Percentiles rank a stretch among this genome's conserved stretches.
These are phyloP conservation scores for Hygrocybe coccinea DNA, from an alignment of 768 basidiomycete genomes.

Conservation along the genomic window DNA sequence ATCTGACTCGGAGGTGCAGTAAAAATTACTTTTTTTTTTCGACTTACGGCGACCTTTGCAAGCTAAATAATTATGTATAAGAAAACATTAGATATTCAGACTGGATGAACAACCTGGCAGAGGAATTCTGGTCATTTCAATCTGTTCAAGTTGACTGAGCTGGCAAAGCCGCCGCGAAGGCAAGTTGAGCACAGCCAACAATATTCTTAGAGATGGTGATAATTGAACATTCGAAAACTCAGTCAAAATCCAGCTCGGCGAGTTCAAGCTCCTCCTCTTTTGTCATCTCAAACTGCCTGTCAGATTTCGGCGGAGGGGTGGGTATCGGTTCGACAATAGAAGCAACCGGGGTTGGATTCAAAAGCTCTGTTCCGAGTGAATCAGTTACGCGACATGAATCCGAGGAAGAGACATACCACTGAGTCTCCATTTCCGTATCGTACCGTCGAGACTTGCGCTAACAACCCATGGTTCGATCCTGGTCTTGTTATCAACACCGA, in stretches of 20 bases:
- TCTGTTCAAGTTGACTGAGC: too few species aligned
- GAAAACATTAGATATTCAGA: too few species aligned
- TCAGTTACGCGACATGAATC: not conserved
- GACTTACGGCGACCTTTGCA: too few species aligned
- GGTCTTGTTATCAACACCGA: conserved; percentile 41
- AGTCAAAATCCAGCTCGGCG: conserved; percentile 53
- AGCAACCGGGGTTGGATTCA: conserved; percentile 28
- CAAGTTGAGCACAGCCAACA: too few species aligned
- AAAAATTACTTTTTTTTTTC: too few species aligned
- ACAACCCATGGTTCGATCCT: conserved; percentile 75
- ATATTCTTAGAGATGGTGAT: too few species aligned
- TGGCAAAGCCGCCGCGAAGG: too few species aligned
- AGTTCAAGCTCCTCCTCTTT: conserved; percentile 90
- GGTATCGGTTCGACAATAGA: conserved; percentile 11
- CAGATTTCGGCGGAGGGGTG: conserved; percentile 11
- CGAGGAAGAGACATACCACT: conserved; percentile 40
- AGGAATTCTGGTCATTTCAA: too few species aligned
- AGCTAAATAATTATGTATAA: too few species aligned
- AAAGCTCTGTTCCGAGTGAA: conserved; percentile 32
- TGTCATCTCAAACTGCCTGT: conserved; percentile 47
- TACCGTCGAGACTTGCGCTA: conserved; percentile 80
- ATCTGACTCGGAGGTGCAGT: too few species aligned
- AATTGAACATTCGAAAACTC: too few species aligned
- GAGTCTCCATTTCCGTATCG: conserved; percentile 80
- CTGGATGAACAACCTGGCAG: too few species aligned